Base-by-base conservation (phyloP, 2,329 filamentous ascomycete species). In the Cercospora sojina region DNA sequence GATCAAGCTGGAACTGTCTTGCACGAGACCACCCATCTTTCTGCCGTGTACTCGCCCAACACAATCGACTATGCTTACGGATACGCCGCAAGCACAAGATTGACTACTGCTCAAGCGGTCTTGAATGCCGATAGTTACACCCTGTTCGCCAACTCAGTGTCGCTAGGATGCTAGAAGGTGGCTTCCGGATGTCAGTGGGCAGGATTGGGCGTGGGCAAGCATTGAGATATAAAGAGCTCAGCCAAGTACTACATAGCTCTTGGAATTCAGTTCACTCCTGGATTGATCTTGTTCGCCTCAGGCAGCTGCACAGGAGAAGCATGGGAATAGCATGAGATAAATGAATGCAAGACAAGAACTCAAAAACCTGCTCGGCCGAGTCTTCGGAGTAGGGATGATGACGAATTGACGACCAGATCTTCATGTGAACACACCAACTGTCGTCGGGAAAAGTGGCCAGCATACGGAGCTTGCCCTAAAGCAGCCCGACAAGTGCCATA, bases 41-140 rank as follows among this genome's bases (percentile, higher is more conserved):
- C 51, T 9, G 29, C 25, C 12, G 51, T 56, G 3, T 56, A 56
- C 51, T 27, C 20, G 0, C 51, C 51, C 1, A 56, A 56, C n/a
- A 56, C 51, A 1, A 25, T 56, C 16, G 51, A 56, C 10, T 56
- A 56, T 3, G 51, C 51, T 8, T 56, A 56, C 51, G 51, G 51
- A 25, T 56, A 27, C 51, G 51, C 51, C 16, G 51, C 51, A 29
- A 56, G 51, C 51, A 56, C 51, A 18, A 56, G 51, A 32, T 20
- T 56, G 51, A 31, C 51, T 2, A 31, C 51, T 10, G 51, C 51
- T 5, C 51, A 56, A 43, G 57, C 57, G 5, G 38, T 59, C 1
- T 43, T 59, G 32, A 59, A 59, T 3, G 57, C 57, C 2, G 57
- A 59, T 20, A 59, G 32, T 32, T 59, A 59, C 32, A 41, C 57